These are phyloP conservation scores for Epichloe scottii DNA, from an alignment of 2,329 filamentous ascomycete genomes.

Conservation along the genomic window DNA sequence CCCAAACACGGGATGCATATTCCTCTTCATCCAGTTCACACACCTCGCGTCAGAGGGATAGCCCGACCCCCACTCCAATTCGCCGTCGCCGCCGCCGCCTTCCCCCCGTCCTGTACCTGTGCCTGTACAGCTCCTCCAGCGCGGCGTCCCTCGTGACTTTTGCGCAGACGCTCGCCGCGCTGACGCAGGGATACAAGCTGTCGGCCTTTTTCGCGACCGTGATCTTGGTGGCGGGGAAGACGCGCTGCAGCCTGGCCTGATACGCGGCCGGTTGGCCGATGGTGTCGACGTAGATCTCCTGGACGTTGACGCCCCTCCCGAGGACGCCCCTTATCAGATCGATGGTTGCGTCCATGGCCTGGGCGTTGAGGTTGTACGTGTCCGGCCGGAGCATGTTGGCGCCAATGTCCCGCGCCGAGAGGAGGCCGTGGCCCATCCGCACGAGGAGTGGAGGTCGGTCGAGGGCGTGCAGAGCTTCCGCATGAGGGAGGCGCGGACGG, in stretches of 20 bases:
- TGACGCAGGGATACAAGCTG: constrained; percentile 82
- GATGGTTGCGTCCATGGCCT: constrained; percentile 87
- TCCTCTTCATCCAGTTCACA: constrained; percentile 65
- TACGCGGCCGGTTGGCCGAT: constrained; percentile 74
- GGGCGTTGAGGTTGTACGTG: constrained; percentile 84
- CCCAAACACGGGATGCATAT: constrained; percentile 88
- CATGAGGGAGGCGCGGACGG: constrained; percentile 63
- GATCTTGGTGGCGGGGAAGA: constrained; percentile 67
- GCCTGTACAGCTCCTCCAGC: constrained; percentile 63
- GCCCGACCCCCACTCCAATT: constrained; percentile 69
- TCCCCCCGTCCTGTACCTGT: constrained; percentile 9
- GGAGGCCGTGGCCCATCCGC: constrained; percentile 75
- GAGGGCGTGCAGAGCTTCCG: constrained; percentile 53
- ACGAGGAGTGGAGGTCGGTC: constrained; percentile 36
- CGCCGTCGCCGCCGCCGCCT: constrained; percentile 24
- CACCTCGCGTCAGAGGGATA: constrained; percentile 84
- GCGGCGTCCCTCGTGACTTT: constrained; percentile 92
- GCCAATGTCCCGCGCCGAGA: constrained; percentile 75
- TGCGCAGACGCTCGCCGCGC: constrained; percentile 84
- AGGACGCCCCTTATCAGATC: constrained; percentile 68
- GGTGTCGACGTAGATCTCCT: constrained; percentile 90
- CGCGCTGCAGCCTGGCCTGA: constrained; percentile 68
- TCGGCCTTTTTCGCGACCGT: constrained; percentile 87
- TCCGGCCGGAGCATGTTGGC: constrained; percentile 61
- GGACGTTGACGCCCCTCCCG: constrained; percentile 65